phyloP scores from a whole-genome alignment of 192 early-diverging fungal species.

The Podila epigama region DNA sequence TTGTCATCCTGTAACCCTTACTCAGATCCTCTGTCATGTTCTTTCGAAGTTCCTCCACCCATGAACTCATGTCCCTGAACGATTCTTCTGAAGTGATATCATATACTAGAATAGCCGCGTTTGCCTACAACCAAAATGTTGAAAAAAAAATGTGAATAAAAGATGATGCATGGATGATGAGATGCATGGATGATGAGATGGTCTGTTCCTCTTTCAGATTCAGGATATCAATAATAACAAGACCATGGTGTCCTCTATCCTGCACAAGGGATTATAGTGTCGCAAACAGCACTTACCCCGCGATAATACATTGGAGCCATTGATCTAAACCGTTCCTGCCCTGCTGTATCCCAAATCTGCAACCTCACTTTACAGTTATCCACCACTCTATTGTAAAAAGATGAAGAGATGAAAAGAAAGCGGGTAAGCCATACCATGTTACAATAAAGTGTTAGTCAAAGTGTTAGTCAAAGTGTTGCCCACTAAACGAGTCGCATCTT shows the following conservation, averaged over 20 bases:
- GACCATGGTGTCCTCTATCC: neutral
- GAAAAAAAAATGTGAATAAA: neutral
- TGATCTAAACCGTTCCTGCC: conserved; percentile 78
- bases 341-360: conserved; percentile 80
- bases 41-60: conserved; percentile 64
- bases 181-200: neutral
- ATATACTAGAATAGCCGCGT: conserved; percentile 76
- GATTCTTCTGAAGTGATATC: conserved; percentile 77
- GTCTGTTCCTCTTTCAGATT: too few relatives aligned
- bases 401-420: conserved; percentile 6
- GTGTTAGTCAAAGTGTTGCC: too few relatives aligned
- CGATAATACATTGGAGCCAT: conserved; percentile 84
- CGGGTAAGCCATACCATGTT: neutral
- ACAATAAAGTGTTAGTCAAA: neutral
- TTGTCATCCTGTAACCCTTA: conserved; percentile 30
- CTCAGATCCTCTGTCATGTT: conserved; percentile 71
- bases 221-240: too few relatives aligned
- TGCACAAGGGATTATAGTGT: neutral
- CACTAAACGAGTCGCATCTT: too few relatives aligned
- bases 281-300: conserved; percentile 44
- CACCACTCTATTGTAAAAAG: conserved; percentile 50
- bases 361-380: conserved; percentile 80
- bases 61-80: conserved; percentile 71
- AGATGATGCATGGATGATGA: neutral
- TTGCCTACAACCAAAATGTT: conserved; percentile 45